phyloP scores from a whole-genome alignment of 306 rosid species.

The Albizia julibrissin region DNA sequence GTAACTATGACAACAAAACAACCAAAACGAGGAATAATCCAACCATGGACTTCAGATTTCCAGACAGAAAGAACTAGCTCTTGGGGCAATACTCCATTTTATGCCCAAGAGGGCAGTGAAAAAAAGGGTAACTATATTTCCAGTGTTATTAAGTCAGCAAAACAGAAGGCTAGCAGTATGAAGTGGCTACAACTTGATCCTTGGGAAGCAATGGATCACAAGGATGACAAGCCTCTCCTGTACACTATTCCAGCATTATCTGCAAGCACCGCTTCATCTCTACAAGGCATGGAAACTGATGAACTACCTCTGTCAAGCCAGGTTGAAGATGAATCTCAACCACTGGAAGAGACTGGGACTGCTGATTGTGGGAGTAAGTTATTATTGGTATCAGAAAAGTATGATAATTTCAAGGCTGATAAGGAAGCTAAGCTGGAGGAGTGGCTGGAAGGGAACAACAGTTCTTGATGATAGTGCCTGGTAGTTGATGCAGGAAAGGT shows the following conservation, averaged over 20 bases:
- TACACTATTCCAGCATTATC: conserved; percentile 33
- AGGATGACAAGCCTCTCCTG: conserved; percentile 38
- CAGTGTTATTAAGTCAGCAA: conserved; percentile 66
- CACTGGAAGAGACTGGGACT: conserved; percentile 30
- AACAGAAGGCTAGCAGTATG: conserved; percentile 53
- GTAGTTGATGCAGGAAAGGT: conserved; percentile 36
- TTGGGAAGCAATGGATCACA: conserved; percentile 16
- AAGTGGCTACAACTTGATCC: conserved; percentile 57
- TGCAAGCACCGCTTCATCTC: conserved; percentile 47
- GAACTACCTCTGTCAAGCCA: conserved; percentile 48
- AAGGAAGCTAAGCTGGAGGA: conserved; percentile 73
- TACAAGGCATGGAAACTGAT: conserved; percentile 49
- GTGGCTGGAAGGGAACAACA: conserved; percentile 67
- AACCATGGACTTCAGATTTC: conserved; percentile 34
- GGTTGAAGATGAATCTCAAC: conserved; percentile 47
- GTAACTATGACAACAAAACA: conserved; percentile 54
- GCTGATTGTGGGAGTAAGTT: conserved; percentile 34
- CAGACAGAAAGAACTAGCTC: conserved; percentile 47
- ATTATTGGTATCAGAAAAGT: conserved; percentile 47
- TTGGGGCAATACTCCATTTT: conserved; percentile 44
- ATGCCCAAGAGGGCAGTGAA: conserved; percentile 38
- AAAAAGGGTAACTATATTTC: conserved; percentile 62
- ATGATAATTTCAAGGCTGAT: conserved; percentile 70
- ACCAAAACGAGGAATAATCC: conserved; percentile 58
- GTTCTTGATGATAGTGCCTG: conserved; percentile 14